A percentile compares a stretch with the other conserved stretches of the same genome.
Evolutionary conservation across 2,329 filamentous ascomycete genomes (phyloP).

Genomic region (Trichoderma koningii): DNA sequence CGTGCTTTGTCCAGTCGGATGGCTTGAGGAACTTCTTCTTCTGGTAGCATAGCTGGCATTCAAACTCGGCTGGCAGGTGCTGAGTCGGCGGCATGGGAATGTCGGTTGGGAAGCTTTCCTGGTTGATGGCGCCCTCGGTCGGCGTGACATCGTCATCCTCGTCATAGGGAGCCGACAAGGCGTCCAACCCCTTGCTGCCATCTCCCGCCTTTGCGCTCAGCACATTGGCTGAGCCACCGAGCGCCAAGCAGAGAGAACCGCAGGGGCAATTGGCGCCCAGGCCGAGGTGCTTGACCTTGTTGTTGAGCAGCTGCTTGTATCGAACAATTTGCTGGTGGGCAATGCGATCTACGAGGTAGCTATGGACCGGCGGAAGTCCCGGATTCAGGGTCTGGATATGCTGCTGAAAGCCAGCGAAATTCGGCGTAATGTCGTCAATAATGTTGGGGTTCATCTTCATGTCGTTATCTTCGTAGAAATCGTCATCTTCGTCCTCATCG

Average conservation of each 20-base stretch:
- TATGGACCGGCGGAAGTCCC: slow-evolving; percentile 56
- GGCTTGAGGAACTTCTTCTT: slow-evolving; percentile 86
- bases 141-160: slow-evolving; percentile 66
- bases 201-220: slow-evolving; percentile 57
- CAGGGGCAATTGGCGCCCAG: slow-evolving; percentile 64
- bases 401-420: slow-evolving; percentile 71
- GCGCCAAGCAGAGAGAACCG: slow-evolving; percentile 62
- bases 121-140: slow-evolving; percentile 67
- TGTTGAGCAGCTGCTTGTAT: slow-evolving; percentile 74
- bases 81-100: slow-evolving; percentile 80
- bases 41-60: slow-evolving; percentile 85
- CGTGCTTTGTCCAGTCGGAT: slow-evolving; percentile 95
- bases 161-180: slow-evolving; percentile 53
- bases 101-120: slow-evolving; percentile 75
- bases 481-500: slow-evolving; percentile 63
- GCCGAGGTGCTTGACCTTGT: slow-evolving; percentile 69
- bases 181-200: slow-evolving; percentile 51
- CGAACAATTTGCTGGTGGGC: slow-evolving; percentile 77
- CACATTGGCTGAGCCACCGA: slow-evolving; percentile 66
- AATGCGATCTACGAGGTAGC: slow-evolving; percentile 75
- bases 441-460: slow-evolving; percentile 64
- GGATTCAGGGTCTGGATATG: slow-evolving; percentile 76
- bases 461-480: slow-evolving; percentile 58
- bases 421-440: slow-evolving; percentile 70
- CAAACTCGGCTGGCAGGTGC: slow-evolving; percentile 80